phyloP scores from a whole-genome alignment of 2,329 filamentous ascomycete genomes.

The Fusarium pseudoanthophilum region DNA sequence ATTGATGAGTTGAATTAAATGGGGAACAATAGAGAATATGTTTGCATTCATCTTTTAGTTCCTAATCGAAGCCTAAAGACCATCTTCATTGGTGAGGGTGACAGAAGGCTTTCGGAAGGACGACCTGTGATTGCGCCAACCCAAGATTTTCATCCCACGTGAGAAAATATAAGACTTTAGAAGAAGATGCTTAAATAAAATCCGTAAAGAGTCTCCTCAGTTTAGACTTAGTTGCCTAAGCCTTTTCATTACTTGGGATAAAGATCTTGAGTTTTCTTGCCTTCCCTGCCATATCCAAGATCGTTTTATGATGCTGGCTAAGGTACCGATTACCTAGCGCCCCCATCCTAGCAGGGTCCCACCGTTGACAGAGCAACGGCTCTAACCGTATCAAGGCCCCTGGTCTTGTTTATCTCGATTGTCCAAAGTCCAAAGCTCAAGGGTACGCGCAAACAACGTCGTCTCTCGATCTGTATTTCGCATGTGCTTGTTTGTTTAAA shows the following conservation, averaged over 20 bases:
- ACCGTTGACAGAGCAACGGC: constrained; percentile 51
- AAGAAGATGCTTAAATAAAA: neutral
- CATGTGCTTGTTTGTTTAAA: constrained; percentile 36
- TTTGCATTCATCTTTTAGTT: neutral
- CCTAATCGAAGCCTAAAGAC: neutral
- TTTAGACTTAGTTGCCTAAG: neutral
- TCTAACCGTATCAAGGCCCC: constrained; percentile 36
- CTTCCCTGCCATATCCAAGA: neutral
- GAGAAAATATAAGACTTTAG: too few relatives aligned
- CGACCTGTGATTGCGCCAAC: neutral
- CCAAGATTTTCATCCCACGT: neutral
- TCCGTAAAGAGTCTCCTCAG: neutral
- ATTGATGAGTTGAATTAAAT: neutral
- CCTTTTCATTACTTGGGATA: neutral
- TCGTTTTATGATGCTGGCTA: neutral
- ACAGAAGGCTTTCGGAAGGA: neutral
- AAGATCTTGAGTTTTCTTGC: neutral
- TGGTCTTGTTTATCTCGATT: constrained; percentile 45
- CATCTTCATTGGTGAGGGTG: neutral
- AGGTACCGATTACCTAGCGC: neutral
- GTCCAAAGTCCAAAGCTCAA: constrained; percentile 20
- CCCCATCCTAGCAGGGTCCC: constrained; percentile 7
- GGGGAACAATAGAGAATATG: neutral
- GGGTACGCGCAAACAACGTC: constrained; percentile 41
- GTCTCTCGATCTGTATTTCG: constrained; percentile 30